phyloP scores from a whole-genome alignment of 352 stramenopile species.

The Phytophthora foliorum region DNA sequence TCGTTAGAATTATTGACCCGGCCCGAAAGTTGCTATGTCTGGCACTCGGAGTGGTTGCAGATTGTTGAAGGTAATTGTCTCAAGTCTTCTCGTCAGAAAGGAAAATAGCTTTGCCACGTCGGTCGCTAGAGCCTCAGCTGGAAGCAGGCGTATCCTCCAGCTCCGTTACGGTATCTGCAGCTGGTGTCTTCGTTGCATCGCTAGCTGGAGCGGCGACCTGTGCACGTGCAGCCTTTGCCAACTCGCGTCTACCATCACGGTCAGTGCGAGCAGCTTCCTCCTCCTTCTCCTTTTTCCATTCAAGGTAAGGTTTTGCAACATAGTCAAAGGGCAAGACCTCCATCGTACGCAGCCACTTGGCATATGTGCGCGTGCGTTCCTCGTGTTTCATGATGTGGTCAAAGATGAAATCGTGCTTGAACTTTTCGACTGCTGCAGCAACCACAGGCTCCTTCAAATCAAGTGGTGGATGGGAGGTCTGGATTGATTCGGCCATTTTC shows the following conservation, averaged over 20 bases:
- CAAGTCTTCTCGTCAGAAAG: background rate
- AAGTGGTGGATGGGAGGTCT: conserved; percentile 74
- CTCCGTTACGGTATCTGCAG: background rate
- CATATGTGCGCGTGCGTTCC: conserved; percentile 76
- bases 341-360: conserved; percentile 83
- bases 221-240: conserved; percentile 42
- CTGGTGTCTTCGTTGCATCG: conserved; percentile 1
- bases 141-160: background rate
- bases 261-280: conserved; percentile 53
- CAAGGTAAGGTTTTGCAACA: conserved; percentile 54
- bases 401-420: conserved; percentile 85
- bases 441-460: conserved; percentile 69
- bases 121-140: conserved; percentile 9
- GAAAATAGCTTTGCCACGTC: background rate
- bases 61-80: background rate
- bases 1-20: conserved; percentile 12
- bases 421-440: conserved; percentile 66
- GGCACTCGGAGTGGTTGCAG: background rate
- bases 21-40: conserved; percentile 7
- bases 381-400: conserved; percentile 89
- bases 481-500: conserved; percentile 74
- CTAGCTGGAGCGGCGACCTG: conserved; percentile 10
- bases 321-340: conserved; percentile 82
- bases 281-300: conserved; percentile 87
- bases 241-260: conserved; percentile 51